A percentile compares a stretch with the other conserved stretches of the same genome.
Evolutionary conservation across 345 rosid genomes (phyloP).

Genomic region (Eutrema japonicum): DNA sequence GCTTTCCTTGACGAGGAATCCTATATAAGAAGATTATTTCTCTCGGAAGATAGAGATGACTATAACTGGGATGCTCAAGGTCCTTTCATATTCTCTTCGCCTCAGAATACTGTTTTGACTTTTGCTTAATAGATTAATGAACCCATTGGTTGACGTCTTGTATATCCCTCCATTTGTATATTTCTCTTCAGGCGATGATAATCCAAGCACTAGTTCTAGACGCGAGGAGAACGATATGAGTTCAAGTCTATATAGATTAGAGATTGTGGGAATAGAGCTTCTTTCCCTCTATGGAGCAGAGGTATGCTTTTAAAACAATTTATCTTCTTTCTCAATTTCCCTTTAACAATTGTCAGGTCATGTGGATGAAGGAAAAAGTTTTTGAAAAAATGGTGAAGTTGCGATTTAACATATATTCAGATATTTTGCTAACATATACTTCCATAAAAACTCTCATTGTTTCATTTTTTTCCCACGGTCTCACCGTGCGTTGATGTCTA

Average conservation of each 20-base stretch:
- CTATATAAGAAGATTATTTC: conserved; percentile 66
- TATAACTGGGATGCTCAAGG: conserved; percentile 69
- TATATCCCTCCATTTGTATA: background rate
- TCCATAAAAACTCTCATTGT: conserved; percentile 1
- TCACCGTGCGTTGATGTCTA: conserved; percentile 36
- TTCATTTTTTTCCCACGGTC: background rate
- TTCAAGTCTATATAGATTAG: conserved; percentile 73
- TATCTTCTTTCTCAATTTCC: conserved; percentile 1
- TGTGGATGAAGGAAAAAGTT: background rate
- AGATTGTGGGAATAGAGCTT: conserved; percentile 77
- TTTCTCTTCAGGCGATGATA: conserved; percentile 58
- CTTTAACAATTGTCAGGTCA: background rate
- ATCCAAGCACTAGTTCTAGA: conserved; percentile 52
- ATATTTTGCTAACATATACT: background rate
- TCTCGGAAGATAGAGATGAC: conserved; percentile 60
- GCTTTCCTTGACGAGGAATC: conserved; percentile 79
- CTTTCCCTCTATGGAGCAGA: conserved; percentile 80
- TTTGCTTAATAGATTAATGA: background rate
- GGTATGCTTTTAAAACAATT: conserved; percentile 54
- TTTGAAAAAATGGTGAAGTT: background rate
- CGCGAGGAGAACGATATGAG: conserved; percentile 48
- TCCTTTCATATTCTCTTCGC: conserved; percentile 30
- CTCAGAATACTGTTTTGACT: conserved; percentile 22
- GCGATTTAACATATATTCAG: conserved; percentile 2
- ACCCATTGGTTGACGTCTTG: conserved; percentile 3